Base-by-base conservation (phyloP, 176 grass and related monocot species). In the Melocanna baccifera region DNA sequence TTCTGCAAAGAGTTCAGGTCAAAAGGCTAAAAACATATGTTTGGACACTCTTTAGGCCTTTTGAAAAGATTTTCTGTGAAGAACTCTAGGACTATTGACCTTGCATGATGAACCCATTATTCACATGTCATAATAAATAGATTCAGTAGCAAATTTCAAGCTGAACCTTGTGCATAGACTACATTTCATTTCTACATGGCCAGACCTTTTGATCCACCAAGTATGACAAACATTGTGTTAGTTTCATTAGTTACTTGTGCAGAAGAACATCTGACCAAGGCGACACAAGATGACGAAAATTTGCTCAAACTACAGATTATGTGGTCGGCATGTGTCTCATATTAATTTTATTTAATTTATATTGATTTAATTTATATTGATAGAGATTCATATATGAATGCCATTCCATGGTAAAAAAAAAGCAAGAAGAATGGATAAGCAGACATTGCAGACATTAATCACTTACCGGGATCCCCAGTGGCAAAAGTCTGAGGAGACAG, bases 401-500 rank as follows among this genome's bases (percentile, higher is more conserved):
- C 1, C 12, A 58, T 41, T 19, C 23, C 45, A 71, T 42, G 16
- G 42, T n/a, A n/a, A 57, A 58, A 90, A 65, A 66, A 41, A 83
- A 73, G 16, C 40, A 80, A 72, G 12, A 55, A 82, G 75, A n/a
- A 78, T 1, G n/a, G 65, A 61, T 65, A 79, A 83, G 16, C 16
- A 47, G 84, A 40, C 9, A 25, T 7, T 76, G 3, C 12, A 69
- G 51, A 92, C 57, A 25, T 19, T 82, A 83, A 84, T 64, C 1
- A 41, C 69, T 48, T 93, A 95, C 96, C 91, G 85, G 65, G 96
- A 89, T 85, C 96, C 93, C 96, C 96, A 99, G 58, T 99, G 96
- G 77, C 96, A 99, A 51, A 99, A 99, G 50, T 99, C 96, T 25
- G 96, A 96, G 12, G 96, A 99, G 28, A 99, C 78, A 62, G 89